phyloP scores from a whole-genome alignment of 306 rosid species.

The Spatholobus suberectus region DNA sequence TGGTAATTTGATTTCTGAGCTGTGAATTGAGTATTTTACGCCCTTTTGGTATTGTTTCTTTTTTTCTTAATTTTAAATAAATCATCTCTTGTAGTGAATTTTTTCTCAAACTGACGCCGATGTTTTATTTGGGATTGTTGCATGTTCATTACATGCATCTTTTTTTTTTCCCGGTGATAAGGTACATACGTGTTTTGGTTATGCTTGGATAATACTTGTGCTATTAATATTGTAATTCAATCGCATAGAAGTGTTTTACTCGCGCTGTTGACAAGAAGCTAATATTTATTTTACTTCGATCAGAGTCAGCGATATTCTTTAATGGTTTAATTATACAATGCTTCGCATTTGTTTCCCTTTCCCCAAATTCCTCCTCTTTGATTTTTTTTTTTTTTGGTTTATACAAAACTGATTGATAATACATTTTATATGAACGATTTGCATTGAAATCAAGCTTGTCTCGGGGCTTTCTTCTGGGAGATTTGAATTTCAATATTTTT shows the following conservation, averaged over 20 bases:
- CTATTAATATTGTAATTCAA: neutral
- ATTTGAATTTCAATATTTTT: slow-evolving; percentile 9
- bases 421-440: neutral
- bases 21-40: slow-evolving; percentile 15
- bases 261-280: neutral
- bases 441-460: neutral
- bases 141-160: slow-evolving; percentile 20
- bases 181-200: slow-evolving; percentile 23
- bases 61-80: slow-evolving; percentile 4
- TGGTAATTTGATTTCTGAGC: slow-evolving; percentile 25
- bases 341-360: neutral
- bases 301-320: neutral
- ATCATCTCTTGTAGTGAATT: neutral
- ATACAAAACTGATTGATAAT: neutral
- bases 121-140: neutral
- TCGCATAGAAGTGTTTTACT: neutral
- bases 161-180: neutral
- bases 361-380: neutral
- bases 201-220: neutral
- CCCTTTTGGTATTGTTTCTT: slow-evolving; percentile 9
- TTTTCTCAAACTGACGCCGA: neutral
- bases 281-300: neutral
- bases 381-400: neutral
- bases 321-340: neutral
- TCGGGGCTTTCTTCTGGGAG: neutral